Evolutionary conservation across 2,329 filamentous ascomycete species (phyloP).

Genomic region (Myrmaecium sp.): DNA sequence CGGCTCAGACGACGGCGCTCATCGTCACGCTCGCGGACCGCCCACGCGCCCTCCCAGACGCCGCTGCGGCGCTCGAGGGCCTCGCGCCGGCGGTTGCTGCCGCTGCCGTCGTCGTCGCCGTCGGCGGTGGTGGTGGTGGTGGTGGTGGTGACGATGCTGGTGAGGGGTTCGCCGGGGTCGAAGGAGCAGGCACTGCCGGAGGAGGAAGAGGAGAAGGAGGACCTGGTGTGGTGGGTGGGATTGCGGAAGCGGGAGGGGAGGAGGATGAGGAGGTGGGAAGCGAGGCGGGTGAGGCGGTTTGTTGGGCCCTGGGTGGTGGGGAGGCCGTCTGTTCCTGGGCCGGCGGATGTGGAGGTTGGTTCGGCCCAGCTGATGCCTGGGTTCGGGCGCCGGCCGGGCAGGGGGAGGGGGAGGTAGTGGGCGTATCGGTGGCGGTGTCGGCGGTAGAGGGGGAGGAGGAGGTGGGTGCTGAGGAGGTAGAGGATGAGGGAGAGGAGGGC

Average conservation of each 20-base stretch:
- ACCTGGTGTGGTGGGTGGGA: conserved; percentile 1
- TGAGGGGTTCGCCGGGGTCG: conserved; percentile 1
- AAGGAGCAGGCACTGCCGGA: conserved; percentile 2
- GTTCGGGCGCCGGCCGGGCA: conserved; percentile 1
- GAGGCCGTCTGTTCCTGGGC: conserved; percentile 14
- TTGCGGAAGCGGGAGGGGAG: conserved; percentile 2
- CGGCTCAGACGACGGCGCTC: conserved; percentile 39
- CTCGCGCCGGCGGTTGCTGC: conserved; percentile 15
- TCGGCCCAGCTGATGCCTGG: conserved; percentile 13
- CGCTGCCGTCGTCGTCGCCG: conserved; percentile 5
- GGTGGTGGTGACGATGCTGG: conserved; percentile 2
- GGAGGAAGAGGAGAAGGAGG: conserved; percentile 2
- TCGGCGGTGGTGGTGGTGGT: conserved; percentile 1
- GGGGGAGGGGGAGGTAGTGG: conserved; percentile 26
- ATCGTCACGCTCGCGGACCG: no score
- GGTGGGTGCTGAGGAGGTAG: conserved; percentile 24
- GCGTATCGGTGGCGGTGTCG: conserved; percentile 27
- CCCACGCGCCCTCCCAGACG: conserved; percentile 9
- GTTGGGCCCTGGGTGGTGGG: conserved; percentile 6
- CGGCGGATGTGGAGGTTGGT: conserved; percentile 11
- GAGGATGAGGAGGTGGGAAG: conserved; percentile 2
- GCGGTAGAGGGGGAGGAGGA: conserved; percentile 27
- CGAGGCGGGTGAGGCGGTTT: conserved; percentile 1
- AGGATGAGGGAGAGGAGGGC: conserved; percentile 25
- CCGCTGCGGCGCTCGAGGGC: conserved; percentile 21